Evolutionary conservation across 139 green algal species (phyloP), one percentile per base, ranked within the genome.

Genomic region (Chlorella sp.): DNA sequence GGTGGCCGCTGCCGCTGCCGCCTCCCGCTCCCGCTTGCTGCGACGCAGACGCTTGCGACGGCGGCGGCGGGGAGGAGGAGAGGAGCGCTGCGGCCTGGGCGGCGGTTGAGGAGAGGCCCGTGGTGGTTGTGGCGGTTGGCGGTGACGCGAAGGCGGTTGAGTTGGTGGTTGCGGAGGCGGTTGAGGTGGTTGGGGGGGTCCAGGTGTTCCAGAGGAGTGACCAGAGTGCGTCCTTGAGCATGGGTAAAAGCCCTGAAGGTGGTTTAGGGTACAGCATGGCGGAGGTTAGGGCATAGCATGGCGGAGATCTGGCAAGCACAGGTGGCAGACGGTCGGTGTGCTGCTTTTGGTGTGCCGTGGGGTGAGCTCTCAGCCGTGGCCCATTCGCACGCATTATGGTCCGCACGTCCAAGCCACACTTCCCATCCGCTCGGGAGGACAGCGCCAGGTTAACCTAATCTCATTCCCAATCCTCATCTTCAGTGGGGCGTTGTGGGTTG

Each of bases 151-250:
- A 17, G 10, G 42, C 10, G 10, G 10, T 55, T 10, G 42, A 10
- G 42, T 17, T 55, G 42, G 10, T 55, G 42, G 10, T 55, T 10
- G 42, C 10, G 10, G 10, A 55, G 42, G 10, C 17, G 42, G 10
- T 55, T 10, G 10, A 26, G 42, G 10, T 55, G 42, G 10, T 55
- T 10, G 10, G 10, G 42, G n/a, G n/a, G n/a, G n/a, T n/a, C 42
- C 17, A 17, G 42, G 42, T 10, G 42, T 64, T 27, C 55, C 55
- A 64, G 4, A 64, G 24, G 20, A 30, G 4, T 20, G 55, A 27
- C 55, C 55, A 64, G 14, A 64, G 55, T 20, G 22, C 27, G 55
- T 30, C 24, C 55, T 64, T 64, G 55, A 64, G 55, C 55, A 64
- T 10, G 10, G 17, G 42, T 17, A 55, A 17, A 10, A 55, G 42